Evolutionary conservation across 345 rosid genomes (phyloP).

Genomic region (Rhodomyrtus tomentosa): DNA sequence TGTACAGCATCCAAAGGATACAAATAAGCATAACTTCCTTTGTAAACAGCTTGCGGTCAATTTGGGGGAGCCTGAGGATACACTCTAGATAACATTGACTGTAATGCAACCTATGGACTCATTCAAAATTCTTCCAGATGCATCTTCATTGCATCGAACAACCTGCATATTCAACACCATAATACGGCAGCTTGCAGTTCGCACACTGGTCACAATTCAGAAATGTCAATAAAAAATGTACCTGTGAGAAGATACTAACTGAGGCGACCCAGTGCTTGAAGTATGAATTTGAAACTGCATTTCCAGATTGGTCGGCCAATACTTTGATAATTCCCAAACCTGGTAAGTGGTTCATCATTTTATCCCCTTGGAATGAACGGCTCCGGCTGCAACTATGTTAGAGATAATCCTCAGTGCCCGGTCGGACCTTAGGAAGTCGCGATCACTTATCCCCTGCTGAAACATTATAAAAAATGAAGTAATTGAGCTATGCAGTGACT

Average conservation of each 20-base stretch:
- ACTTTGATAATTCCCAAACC: constrained; percentile 56
- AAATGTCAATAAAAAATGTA: constrained; percentile 8
- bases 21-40: constrained; percentile 30
- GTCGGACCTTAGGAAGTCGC: constrained; percentile 43
- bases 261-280: constrained; percentile 85
- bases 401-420: constrained; percentile 82
- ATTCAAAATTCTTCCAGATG: constrained; percentile 51
- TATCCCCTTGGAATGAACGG: constrained; percentile 36
- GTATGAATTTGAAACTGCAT: constrained; percentile 32
- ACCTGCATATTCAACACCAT: constrained; percentile 31
- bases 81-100: constrained; percentile 44
- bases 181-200: constrained; percentile 1
- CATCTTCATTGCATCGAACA: constrained; percentile 48
- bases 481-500: background rate
- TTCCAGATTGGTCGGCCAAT: constrained; percentile 42
- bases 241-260: constrained; percentile 78
- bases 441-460: constrained; percentile 32
- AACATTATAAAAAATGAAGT: background rate
- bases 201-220: background rate
- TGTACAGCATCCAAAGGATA: constrained; percentile 64
- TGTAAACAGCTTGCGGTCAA: constrained; percentile 52
- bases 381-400: constrained; percentile 74
- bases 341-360: constrained; percentile 61
- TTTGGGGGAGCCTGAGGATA: constrained; percentile 65
- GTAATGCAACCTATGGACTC: constrained; percentile 69